phyloP scores from a whole-genome alignment of 768 basidiomycete genomes.

The Rubroboletus satanas region DNA sequence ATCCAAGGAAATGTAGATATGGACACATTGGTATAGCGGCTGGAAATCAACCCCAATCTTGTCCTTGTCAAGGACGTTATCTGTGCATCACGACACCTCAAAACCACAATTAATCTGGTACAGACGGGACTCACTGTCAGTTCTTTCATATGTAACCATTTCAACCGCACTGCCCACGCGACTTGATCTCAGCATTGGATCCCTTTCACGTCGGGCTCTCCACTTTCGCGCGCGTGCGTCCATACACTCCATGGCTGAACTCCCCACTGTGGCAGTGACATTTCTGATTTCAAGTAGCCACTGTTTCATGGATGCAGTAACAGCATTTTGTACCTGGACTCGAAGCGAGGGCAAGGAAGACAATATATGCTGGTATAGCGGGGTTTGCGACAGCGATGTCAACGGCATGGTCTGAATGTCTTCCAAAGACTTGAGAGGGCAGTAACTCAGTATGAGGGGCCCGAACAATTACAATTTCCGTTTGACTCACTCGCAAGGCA shows the following conservation, averaged over 20 bases:
- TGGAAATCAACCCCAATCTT: conserved; percentile 87
- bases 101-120: conserved; percentile 1
- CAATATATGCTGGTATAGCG: conserved; percentile 87
- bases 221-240: conserved; percentile 77
- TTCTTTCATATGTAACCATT: conserved; percentile 87
- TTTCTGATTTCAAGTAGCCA: conserved; percentile 96
- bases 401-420: conserved; percentile 91
- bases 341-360: conserved; percentile 90
- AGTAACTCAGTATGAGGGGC: conserved; percentile 30
- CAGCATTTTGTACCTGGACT: conserved; percentile 85
- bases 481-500: conserved; percentile 76
- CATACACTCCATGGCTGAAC: conserved; percentile 87
- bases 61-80: conserved; percentile 90
- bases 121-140: conserved; percentile 67
- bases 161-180: conserved; percentile 91
- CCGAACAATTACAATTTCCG: not conserved
- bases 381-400: conserved; percentile 85
- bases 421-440: conserved; percentile 73
- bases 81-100: conserved; percentile 37
- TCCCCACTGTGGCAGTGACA: conserved; percentile 79
- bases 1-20: conserved; percentile 90
- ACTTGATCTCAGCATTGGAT: conserved; percentile 69
- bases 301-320: conserved; percentile 92
- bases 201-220: conserved; percentile 80
- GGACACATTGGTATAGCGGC: conserved; percentile 94